phyloP scores from a whole-genome alignment of 345 rosid species.

The Pseudoturritis turrita region DNA sequence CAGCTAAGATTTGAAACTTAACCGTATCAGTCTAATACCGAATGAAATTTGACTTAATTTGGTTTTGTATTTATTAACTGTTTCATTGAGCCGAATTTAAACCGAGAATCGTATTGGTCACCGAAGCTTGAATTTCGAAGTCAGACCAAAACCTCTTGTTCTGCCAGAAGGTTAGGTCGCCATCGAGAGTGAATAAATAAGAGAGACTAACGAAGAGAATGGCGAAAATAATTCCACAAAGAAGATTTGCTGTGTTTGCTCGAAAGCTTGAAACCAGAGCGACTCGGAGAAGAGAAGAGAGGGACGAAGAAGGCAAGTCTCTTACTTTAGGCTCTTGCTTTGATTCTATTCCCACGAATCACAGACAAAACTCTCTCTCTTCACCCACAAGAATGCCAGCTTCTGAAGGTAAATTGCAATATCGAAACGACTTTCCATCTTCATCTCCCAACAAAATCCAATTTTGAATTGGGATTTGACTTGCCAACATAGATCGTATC shows the following conservation, averaged over 20 bases:
- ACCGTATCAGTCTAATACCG: too few relatives aligned
- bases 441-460: not conserved
- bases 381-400: slow-evolving; percentile 60
- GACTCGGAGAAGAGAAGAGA: slow-evolving; percentile 19
- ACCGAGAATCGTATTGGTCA: slow-evolving; percentile 8
- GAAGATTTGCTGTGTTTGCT: slow-evolving; percentile 8
- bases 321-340: not conserved
- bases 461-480: slow-evolving; percentile 12
- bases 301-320: slow-evolving; percentile 20
- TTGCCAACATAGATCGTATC: slow-evolving; percentile 9
- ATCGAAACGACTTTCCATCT: slow-evolving; percentile 12
- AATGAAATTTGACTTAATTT: too few relatives aligned
- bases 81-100: not conserved
- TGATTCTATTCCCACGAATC: slow-evolving; percentile 28
- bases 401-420: slow-evolving; percentile 55
- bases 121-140: not conserved
- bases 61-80: not conserved
- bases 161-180: not conserved
- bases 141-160: not conserved
- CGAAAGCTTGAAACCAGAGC: slow-evolving; percentile 9
- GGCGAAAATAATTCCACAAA: slow-evolving; percentile 16
- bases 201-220: slow-evolving; percentile 7
- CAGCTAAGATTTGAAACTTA: too few relatives aligned
- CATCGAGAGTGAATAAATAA: not conserved
- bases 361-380: slow-evolving; percentile 19